Evolutionary conservation across 2,329 filamentous ascomycete genomes (phyloP).

Genomic region (Fusarium papillatum): DNA sequence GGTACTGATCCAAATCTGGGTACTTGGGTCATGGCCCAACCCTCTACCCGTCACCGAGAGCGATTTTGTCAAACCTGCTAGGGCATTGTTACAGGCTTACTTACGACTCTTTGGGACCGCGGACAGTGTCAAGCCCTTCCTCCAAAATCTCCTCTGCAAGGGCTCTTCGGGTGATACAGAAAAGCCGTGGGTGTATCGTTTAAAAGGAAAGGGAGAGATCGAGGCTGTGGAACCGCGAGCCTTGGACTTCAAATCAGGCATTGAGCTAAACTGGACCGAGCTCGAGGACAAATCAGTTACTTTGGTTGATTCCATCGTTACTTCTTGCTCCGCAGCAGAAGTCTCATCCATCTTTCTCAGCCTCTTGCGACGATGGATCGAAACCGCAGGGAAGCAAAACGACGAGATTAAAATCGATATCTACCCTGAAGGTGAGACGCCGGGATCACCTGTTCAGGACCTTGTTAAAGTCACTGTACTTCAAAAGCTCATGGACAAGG

Average conservation of each 20-base stretch:
- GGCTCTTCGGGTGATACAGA: conserved; percentile 56
- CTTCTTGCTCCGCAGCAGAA: conserved; percentile 66
- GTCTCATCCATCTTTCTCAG: conserved; percentile 72
- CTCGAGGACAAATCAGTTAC: conserved; percentile 62
- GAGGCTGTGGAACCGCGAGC: conserved; percentile 59
- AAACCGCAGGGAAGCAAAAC: conserved; percentile 43
- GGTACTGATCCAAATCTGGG: conserved; percentile 74
- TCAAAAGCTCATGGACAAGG: conserved; percentile 73
- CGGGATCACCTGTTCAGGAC: conserved; percentile 58
- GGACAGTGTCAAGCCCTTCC: conserved; percentile 62
- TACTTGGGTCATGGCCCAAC: conserved; percentile 66
- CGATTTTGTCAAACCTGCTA: conserved; percentile 60
- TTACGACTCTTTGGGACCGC: conserved; percentile 68
- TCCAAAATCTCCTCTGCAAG: conserved; percentile 68
- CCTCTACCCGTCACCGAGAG: conserved; percentile 50
- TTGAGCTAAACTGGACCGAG: conserved; percentile 55
- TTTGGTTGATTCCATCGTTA: conserved; percentile 64
- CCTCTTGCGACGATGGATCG: conserved; percentile 71
- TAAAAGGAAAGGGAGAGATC: conserved; percentile 60
- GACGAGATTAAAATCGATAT: conserved; percentile 45
- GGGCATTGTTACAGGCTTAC: conserved; percentile 67
- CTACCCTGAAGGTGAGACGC: conserved; percentile 43
- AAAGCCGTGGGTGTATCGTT: conserved; percentile 66
- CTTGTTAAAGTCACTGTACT: conserved; percentile 73
- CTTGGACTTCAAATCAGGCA: conserved; percentile 15